Evolutionary conservation across 139 green algal genomes (phyloP).

Genomic region (Chlamydomonas sp.): DNA sequence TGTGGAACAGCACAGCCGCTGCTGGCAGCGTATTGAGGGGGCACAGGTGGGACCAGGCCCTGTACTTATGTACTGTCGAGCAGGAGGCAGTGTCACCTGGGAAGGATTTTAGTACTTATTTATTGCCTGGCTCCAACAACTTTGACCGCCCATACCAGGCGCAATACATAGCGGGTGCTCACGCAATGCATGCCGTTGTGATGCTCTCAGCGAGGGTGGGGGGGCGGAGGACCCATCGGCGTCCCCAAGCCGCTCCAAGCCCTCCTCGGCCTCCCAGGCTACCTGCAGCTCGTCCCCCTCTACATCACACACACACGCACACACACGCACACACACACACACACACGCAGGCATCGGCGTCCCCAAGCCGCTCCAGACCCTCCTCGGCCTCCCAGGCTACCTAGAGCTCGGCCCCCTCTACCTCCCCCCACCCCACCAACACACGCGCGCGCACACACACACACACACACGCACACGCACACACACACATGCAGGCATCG

Average conservation of each 20-base stretch:
- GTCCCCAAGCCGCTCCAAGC: slow-evolving; percentile 70
- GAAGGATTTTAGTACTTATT: no score
- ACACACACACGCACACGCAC: neutral
- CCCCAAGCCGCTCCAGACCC: slow-evolving; percentile 52
- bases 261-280: slow-evolving; percentile 34
- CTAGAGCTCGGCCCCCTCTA: slow-evolving; percentile 78
- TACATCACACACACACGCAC: slow-evolving; percentile 95
- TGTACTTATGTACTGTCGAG: slow-evolving; percentile 68
- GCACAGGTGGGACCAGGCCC: slow-evolving; percentile 62
- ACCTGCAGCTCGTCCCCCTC: slow-evolving; percentile 74
- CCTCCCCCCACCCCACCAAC: slow-evolving; percentile 13
- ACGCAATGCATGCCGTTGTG: no score
- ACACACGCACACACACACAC: no score
- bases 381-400: slow-evolving; percentile 27
- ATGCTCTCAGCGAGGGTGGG: no score
- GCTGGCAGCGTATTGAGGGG: slow-evolving; percentile 82
- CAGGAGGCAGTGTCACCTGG: no score
- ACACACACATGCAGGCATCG: slow-evolving; percentile 6
- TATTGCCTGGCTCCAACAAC: no score
- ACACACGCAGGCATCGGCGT: slow-evolving; percentile 55
- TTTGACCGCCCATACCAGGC: no score
- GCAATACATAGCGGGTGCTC: no score
- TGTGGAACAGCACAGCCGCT: slow-evolving; percentile 83
- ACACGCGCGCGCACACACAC: neutral
- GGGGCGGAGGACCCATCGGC: no score